Evolutionary conservation across 768 basidiomycete genomes (phyloP).

Genomic region (Calocybe cyanea): DNA sequence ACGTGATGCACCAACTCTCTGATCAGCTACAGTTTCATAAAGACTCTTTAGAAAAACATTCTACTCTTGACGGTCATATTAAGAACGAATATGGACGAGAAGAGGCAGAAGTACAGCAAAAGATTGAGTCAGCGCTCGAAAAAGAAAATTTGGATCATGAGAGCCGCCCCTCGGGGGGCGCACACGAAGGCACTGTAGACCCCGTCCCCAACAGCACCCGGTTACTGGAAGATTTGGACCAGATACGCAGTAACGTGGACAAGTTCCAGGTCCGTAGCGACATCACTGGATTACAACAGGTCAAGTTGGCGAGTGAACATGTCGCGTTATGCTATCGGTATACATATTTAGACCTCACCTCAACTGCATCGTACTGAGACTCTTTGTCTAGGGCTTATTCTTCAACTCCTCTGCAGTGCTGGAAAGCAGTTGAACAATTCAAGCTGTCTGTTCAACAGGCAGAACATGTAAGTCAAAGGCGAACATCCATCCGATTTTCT

Average conservation of each 20-base stretch:
- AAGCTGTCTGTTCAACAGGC: constrained; percentile 62
- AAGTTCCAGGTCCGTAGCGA: constrained; percentile 57
- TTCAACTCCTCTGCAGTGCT: constrained; percentile 64
- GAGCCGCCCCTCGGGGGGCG: constrained; percentile 45
- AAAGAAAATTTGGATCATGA: constrained; percentile 86
- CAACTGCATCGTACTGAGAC: constrained; percentile 1
- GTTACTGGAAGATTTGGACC: constrained; percentile 72
- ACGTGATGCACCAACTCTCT: constrained; percentile 76
- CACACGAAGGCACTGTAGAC: constrained; percentile 33
- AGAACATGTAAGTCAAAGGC: constrained; percentile 52
- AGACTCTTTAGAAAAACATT: constrained; percentile 66
- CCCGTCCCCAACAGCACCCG: constrained; percentile 56
- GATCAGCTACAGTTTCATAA: constrained; percentile 57
- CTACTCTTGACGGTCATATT: constrained; percentile 69
- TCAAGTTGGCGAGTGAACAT: constrained; percentile 53
- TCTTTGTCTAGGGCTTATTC: constrained; percentile 42
- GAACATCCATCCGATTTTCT: too few species aligned
- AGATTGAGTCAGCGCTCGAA: constrained; percentile 79
- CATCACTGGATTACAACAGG: constrained; percentile 49
- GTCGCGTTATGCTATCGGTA: constrained; percentile 77
- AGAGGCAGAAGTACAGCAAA: constrained; percentile 62
- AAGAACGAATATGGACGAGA: constrained; percentile 62
- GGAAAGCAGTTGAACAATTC: constrained; percentile 68
- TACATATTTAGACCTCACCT: constrained; percentile 18
- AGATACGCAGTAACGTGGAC: constrained; percentile 69